These are phyloP conservation scores for Xeromyces bisporus DNA, from an alignment of 495 filamentous ascomycete species.

Conservation along the genomic window DNA sequence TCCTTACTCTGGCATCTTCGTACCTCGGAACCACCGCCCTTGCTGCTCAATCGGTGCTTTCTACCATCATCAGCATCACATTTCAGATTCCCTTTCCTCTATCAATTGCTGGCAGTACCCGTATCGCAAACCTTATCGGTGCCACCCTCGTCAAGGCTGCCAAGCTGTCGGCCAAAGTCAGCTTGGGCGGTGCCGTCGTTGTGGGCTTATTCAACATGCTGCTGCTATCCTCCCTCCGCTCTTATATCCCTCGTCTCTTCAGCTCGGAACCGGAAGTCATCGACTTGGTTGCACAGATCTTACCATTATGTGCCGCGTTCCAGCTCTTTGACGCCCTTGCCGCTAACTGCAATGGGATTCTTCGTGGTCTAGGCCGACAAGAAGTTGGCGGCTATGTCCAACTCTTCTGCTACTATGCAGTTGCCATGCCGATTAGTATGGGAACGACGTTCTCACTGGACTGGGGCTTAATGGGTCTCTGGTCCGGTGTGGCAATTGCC, in stretches of 20 bases:
- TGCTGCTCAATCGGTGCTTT: conserved; percentile 51
- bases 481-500: conserved; percentile 63
- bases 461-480: conserved; percentile 63
- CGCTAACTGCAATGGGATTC: conserved; percentile 60
- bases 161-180: conserved; percentile 51
- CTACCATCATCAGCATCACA: conserved; percentile 40
- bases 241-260: conserved; percentile 60
- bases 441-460: conserved; percentile 51
- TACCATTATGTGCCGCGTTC: conserved; percentile 72
- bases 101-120: conserved; percentile 44
- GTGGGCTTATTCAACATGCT: conserved; percentile 64
- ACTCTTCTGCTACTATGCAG: conserved; percentile 65
- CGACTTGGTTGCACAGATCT: conserved; percentile 46
- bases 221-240: conserved; percentile 43
- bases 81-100: conserved; percentile 54
- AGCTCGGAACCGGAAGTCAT: conserved; percentile 69
- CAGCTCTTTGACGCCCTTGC: conserved; percentile 76
- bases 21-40: conserved; percentile 54
- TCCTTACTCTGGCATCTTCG: conserved; percentile 54
- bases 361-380: conserved; percentile 72
- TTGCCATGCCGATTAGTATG: conserved; percentile 75
- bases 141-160: conserved; percentile 55
- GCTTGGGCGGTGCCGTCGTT: conserved; percentile 42
- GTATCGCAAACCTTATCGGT: conserved; percentile 49
- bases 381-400: conserved; percentile 80